Conservation (phyloP, 148 eudicot genomes). For the Vaccinium macrocarpon region DNA sequence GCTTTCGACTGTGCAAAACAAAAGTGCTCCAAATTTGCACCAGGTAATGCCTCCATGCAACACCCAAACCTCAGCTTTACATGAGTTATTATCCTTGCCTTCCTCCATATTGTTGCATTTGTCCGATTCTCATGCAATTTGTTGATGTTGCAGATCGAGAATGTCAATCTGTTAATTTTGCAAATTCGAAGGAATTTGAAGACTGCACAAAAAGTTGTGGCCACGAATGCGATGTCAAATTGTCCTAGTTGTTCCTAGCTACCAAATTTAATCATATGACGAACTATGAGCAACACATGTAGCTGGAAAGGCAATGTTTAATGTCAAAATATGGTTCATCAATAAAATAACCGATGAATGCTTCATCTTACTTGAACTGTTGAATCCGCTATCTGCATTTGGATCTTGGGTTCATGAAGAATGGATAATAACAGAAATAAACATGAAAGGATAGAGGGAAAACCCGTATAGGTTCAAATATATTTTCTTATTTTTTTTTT, state of each 20-base stretch:
- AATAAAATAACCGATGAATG: neutral
- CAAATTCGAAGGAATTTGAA: neutral
- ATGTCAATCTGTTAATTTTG: neutral
- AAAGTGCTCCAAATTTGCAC: neutral
- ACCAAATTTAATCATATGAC: neutral
- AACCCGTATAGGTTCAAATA: neutral
- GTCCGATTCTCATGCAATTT: neutral
- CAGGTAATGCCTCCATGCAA: neutral
- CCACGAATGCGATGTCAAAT: neutral
- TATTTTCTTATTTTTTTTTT: neutral
- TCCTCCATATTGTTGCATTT: neutral
- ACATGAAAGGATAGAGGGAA: neutral
- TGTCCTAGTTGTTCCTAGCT: neutral
- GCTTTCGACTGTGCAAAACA: neutral
- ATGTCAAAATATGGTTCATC: neutral
- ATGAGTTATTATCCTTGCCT: neutral
- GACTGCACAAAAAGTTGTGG: neutral
- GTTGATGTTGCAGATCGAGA: neutral
- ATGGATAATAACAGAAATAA: neutral
- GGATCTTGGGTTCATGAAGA: neutral
- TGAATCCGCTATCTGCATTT: neutral
- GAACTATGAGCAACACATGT: neutral
- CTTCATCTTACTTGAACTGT: neutral
- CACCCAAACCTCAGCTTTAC: neutral
- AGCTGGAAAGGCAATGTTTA: neutral